These are phyloP conservation scores for Amaranthus palmeri DNA, from an alignment of 148 eudicot species.

Conservation along the genomic window DNA sequence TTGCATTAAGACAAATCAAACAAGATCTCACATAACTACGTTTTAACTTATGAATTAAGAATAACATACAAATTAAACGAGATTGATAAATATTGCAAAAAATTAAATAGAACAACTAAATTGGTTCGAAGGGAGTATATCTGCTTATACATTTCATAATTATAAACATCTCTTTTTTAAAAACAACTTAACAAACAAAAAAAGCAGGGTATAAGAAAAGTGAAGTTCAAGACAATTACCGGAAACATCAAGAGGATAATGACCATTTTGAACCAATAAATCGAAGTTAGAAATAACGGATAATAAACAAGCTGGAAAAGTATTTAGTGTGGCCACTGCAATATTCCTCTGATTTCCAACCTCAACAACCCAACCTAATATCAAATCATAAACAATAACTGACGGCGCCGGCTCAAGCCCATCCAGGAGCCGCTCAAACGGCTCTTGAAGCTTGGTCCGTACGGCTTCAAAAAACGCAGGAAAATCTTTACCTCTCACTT, in stretches of 20 bases:
- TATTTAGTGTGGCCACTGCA: constrained; percentile 44
- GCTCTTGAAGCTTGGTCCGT: constrained; percentile 40
- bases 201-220: no score
- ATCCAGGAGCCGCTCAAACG: constrained; percentile 47
- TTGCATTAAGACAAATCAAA: no score
- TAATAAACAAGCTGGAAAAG: constrained; percentile 36
- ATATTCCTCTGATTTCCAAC: constrained; percentile 43
- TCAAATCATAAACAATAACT: constrained; percentile 37
- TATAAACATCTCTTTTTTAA: no score
- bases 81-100: no score
- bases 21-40: no score
- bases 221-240: constrained; percentile 22
- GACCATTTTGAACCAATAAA: constrained; percentile 39
- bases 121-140: no score
- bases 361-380: constrained; percentile 37
- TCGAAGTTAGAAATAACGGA: constrained; percentile 30
- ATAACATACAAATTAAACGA: no score
- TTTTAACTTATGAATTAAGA: no score
- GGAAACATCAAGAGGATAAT: constrained; percentile 33
- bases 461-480: constrained; percentile 35
- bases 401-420: constrained; percentile 30
- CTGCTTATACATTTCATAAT: no score
- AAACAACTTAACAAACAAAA: no score
- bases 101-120: no score
- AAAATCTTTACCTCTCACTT: constrained; percentile 37